Evolutionary conservation across 2,329 filamentous ascomycete species (phyloP), one percentile per base, ranked within the genome.

Genomic region (Aspergillus ustus): DNA sequence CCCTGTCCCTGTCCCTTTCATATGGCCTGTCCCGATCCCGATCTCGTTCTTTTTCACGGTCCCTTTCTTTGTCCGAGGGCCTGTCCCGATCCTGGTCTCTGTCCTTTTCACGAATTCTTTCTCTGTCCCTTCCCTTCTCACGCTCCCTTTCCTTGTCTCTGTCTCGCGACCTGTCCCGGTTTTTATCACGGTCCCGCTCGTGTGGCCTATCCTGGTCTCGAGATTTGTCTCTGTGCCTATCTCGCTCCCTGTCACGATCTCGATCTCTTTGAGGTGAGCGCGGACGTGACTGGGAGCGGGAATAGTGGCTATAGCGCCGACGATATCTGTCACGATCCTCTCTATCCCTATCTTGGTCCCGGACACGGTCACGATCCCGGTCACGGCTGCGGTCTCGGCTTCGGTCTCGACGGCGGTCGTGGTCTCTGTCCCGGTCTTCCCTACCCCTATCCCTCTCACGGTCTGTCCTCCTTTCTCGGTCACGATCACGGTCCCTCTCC

Each of bases 201-300:
- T 48, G 53, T 25, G 57, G 50, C 20, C 43, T 34, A 15, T 52
- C 53, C 49, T 52, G 50, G n/a, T 62, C 60, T 22, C 37, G 25
- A 13, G 51, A 46, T 40, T 57, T 53, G 11, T 61, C 63, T 11
- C 64, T 44, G 34, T 62, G 59, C 22, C 62, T 45, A 19, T 62
- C 61, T 40, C 61, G 56, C 17, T 43, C 55, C 40, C 65, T 58
- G 29, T 65, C 59, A 28, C 45, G 62, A 44, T 54, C 59, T 25
- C 61, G 58, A 46, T 64, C 66, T 37, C 51, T 46, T 13, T 62
- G 54, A 4, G 54, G 9, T 20, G 54, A 57, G 11, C 62, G 57
- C 17, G 57, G 64, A 51, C 65, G 65, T 8, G 68, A 66, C 1
- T 66, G 68, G 29, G 71, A 73, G 8, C 68, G 71, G 53, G 70